Evolutionary conservation across 495 filamentous ascomycete species (phyloP).

Genomic region (Staphylotrichum tortipilum): DNA sequence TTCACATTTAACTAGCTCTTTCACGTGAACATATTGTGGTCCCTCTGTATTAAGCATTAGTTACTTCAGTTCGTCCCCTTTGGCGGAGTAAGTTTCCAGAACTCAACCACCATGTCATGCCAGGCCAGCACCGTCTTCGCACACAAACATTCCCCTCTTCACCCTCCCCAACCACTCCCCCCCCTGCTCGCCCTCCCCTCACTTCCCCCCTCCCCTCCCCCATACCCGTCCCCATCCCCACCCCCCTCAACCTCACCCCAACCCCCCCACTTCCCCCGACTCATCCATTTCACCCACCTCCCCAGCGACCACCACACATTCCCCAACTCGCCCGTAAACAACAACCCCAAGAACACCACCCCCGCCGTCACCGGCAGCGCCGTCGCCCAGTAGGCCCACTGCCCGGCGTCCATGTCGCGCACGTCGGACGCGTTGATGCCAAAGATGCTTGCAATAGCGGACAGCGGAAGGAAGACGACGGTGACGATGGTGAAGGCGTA

Average conservation of each 20-base stretch:
- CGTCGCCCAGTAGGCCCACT: constrained; percentile 43
- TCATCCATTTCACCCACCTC: background rate
- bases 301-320: background rate
- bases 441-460: constrained; percentile 54
- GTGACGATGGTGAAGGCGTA: constrained; percentile 55
- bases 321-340: constrained; percentile 25
- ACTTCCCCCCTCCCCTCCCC: background rate
- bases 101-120: background rate
- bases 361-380: constrained; percentile 38
- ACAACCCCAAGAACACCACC: constrained; percentile 29
- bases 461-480: constrained; percentile 53
- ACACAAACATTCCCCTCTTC: no score
- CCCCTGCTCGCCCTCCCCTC: background rate
- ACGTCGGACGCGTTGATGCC: constrained; percentile 51
- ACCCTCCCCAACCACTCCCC: no score
- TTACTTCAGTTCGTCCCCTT: no score
- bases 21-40: no score
- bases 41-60: no score
- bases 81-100: no score
- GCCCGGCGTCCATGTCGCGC: constrained; percentile 38
- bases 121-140: background rate
- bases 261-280: constrained; percentile 1
- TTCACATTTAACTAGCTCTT: no score
- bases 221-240: background rate
- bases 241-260: background rate